These are phyloP conservation scores for Entomortierella lignicola DNA, from an alignment of 192 early-diverging fungal genomes.

Conservation along the genomic window DNA sequence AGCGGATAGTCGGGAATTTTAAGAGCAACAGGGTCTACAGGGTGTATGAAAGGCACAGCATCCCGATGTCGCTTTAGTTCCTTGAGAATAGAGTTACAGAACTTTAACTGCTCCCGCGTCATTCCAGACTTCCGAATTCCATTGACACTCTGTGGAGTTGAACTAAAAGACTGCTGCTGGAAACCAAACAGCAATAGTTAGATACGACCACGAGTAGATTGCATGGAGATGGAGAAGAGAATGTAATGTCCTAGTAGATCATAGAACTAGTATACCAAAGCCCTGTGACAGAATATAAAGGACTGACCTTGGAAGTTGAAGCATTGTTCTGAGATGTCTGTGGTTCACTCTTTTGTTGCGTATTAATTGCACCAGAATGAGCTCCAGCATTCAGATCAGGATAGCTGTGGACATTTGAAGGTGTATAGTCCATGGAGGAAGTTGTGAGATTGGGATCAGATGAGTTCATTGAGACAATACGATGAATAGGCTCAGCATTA, in stretches of 20 bases:
- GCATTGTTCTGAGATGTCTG: background rate
- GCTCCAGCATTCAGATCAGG: conserved; percentile 6
- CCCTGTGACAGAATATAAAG: background rate
- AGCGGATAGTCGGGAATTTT: conserved; percentile 84
- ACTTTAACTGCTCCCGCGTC: conserved; percentile 86
- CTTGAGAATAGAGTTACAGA: conserved; percentile 79
- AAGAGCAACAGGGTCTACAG: conserved; percentile 78
- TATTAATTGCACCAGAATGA: background rate
- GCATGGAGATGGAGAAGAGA: background rate
- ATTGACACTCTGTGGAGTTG: background rate
- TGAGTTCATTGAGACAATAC: background rate
- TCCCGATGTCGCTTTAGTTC: conserved; percentile 82
- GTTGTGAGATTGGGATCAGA: background rate
- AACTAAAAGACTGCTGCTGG: background rate
- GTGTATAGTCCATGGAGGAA: background rate
- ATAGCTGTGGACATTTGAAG: background rate
- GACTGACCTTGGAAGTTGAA: background rate
- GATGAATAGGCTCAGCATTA: background rate
- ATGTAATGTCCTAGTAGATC: background rate
- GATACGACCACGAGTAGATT: background rate
- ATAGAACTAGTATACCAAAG: background rate
- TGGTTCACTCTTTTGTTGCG: background rate
- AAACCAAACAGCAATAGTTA: background rate
- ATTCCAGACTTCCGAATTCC: conserved; percentile 57
- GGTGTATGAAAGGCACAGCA: conserved; percentile 86